phyloP scores from a whole-genome alignment of 2,329 filamentous ascomycete species.

The Colletotrichum eremochloae region DNA sequence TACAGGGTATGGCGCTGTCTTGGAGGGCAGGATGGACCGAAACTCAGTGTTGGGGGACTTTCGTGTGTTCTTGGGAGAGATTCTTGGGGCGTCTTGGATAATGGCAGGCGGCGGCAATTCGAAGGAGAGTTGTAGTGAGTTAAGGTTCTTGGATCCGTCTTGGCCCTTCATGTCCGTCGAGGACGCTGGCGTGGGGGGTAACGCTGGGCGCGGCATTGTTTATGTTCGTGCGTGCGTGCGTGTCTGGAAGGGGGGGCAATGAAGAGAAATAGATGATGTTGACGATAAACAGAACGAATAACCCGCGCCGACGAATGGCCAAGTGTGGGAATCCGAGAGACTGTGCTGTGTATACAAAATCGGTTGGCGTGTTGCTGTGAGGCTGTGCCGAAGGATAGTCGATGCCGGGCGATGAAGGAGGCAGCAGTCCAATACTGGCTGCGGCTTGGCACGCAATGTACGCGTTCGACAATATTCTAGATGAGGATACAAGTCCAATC shows the following conservation, averaged over 20 bases:
- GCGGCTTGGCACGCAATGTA: slow-evolving; percentile 23
- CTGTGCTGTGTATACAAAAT: slow-evolving; percentile 14
- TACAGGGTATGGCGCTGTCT: slow-evolving; percentile 56
- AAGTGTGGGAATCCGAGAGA: slow-evolving; percentile 15
- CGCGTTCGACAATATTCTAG: slow-evolving; percentile 4
- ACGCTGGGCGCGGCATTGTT: slow-evolving; percentile 74
- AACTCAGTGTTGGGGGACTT: slow-evolving; percentile 45
- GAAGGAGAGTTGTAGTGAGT: slow-evolving; percentile 76
- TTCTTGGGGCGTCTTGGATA: slow-evolving; percentile 60
- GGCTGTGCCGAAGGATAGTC: slow-evolving; percentile 25
- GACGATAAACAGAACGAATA: slow-evolving; percentile 12
- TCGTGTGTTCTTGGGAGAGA: slow-evolving; percentile 57
- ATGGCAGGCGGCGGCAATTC: slow-evolving; percentile 84
- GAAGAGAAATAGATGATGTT: neutral
- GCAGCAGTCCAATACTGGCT: slow-evolving; percentile 1
- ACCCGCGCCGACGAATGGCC: slow-evolving; percentile 2
- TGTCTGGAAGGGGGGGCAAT: neutral
- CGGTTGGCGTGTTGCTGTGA: slow-evolving; percentile 18
- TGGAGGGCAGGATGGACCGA: slow-evolving; percentile 37
- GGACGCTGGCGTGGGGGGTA: slow-evolving; percentile 82
- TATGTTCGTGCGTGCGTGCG: slow-evolving; percentile 30
- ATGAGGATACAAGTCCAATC: neutral
- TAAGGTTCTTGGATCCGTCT: slow-evolving; percentile 72
- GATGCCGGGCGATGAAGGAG: neutral
- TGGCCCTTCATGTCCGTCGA: slow-evolving; percentile 84